Evolutionary conservation across 306 rosid species (phyloP), one percentile per base, ranked within the genome.

Genomic region (Begonia loranthoides): DNA sequence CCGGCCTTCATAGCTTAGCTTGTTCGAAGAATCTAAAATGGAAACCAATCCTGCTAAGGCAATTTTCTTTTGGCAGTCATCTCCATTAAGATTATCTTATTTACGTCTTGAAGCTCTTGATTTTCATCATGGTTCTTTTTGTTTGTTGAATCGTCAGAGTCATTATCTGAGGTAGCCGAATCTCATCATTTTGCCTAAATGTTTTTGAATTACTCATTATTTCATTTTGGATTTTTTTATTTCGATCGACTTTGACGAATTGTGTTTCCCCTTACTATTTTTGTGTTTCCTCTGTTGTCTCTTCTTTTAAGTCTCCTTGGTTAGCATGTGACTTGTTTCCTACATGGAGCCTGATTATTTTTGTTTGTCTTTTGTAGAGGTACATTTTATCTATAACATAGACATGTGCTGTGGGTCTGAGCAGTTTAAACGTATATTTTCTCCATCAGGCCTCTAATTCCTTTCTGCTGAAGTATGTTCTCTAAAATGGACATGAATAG

Each of bases 371-470:
- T 41, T 12, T 54, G 21, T 76, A 68, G 81, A 48, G 66, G 55
- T 71, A 33, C 43, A 56, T 50, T 52, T 33, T 47, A 66, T 70
- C 62, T 65, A 70, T 66, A 78, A 66, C 71, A 11, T 0, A 12
- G 75, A 76, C 53, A 84, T 78, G 76, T 71, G 78, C 74, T 71
- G 68, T 68, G 80, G 76, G 51, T 78, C 65, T 34, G 77, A 76
- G 76, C 15, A 3, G 56, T 59, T 76, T 51, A 67, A 67, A 55
- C 56, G 67, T 50, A 17, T 10, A 14, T 57, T 50, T 28, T 28
- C 36, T 28, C 9, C 36, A 28, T 12, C 54, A 69, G 62, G 9
- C 62, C 66, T 50, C 46, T 45, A 12, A 45, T 52, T 57, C 54
- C 61, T 59, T 47, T 66, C 41, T 13, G 17, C 58, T 15, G 66